Evolutionary conservation across 257 asterid genomes (phyloP).

Genomic region (Linaria vulgaris): DNA sequence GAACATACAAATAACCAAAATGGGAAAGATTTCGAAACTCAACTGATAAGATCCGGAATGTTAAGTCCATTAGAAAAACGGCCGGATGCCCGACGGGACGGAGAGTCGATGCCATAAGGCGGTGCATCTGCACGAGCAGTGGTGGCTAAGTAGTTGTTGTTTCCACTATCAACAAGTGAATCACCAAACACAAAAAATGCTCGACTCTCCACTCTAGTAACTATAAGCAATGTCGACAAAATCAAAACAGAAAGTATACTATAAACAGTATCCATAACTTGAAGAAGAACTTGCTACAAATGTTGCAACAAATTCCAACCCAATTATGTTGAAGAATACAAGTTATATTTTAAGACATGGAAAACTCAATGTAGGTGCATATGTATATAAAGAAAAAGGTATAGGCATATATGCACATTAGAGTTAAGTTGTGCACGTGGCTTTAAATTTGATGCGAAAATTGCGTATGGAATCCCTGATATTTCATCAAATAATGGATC

Average conservation of each 20-base stretch:
- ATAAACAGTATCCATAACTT: constrained; percentile 21
- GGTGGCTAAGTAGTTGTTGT: constrained; percentile 52
- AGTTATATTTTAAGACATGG: constrained; percentile 16
- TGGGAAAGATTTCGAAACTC: background rate
- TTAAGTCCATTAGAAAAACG: constrained; percentile 62
- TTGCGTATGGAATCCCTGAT: no score
- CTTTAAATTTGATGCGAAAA: constrained; percentile 3
- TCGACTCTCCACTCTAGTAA: constrained; percentile 25
- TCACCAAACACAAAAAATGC: constrained; percentile 60
- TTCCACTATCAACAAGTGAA: constrained; percentile 58
- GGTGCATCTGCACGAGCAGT: constrained; percentile 58
- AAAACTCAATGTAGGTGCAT: constrained; percentile 19
- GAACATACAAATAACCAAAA: background rate
- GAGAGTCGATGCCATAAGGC: constrained; percentile 55
- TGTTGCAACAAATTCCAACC: background rate
- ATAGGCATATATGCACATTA: background rate
- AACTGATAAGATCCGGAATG: constrained; percentile 56
- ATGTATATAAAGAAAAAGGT: constrained; percentile 14
- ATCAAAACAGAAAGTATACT: constrained; percentile 15
- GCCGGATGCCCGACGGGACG: constrained; percentile 43
- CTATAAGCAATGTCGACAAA: background rate
- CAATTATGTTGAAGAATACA: constrained; percentile 2
- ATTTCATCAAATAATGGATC: no score
- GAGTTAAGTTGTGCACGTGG: background rate
- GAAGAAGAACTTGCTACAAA: background rate